Percentiles rank a stretch among this genome's conserved stretches.
phyloP scores from a whole-genome alignment of 495 filamentous ascomycete species.

The Xylaria curta region DNA sequence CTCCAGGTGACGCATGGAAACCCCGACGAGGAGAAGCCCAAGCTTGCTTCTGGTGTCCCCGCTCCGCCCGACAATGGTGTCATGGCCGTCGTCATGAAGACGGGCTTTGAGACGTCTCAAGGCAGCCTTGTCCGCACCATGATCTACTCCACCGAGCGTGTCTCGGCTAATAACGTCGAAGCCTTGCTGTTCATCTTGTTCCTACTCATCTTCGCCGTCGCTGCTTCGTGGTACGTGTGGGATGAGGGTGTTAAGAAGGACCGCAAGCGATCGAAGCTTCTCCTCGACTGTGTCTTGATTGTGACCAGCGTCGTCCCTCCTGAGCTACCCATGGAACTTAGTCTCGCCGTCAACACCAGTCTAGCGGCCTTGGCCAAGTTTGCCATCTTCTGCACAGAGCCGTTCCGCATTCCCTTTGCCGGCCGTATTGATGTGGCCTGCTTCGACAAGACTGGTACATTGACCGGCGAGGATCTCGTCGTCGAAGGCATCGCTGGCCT shows the following conservation, averaged over 20 bases:
- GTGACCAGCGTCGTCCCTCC: constrained; percentile 97
- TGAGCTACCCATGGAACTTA: constrained; percentile 97
- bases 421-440: constrained; percentile 96
- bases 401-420: constrained; percentile 98
- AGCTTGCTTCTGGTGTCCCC: constrained; percentile 73
- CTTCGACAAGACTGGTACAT: constrained; percentile 98
- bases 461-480: constrained; percentile 96
- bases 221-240: constrained; percentile 99
- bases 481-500: constrained; percentile 97
- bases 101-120: constrained; percentile 98
- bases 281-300: constrained; percentile 97
- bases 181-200: constrained; percentile 96
- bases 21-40: constrained; percentile 71
- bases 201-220: constrained; percentile 92
- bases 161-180: constrained; percentile 95
- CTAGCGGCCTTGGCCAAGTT: constrained; percentile 91
- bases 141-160: constrained; percentile 99
- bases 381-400: constrained; percentile 98
- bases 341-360: constrained; percentile 97
- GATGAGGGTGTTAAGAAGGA: constrained; percentile 91
- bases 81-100: constrained; percentile 93
- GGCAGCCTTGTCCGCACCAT: constrained; percentile 97
- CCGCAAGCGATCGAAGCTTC: constrained; percentile 93
- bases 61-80: constrained; percentile 87
- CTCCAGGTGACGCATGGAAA: constrained; percentile 89